Percentiles rank a stretch among this genome's conserved stretches.
These are phyloP conservation scores for Gardenia jasminoides DNA, from an alignment of 257 asterid genomes.

Conservation along the genomic window DNA sequence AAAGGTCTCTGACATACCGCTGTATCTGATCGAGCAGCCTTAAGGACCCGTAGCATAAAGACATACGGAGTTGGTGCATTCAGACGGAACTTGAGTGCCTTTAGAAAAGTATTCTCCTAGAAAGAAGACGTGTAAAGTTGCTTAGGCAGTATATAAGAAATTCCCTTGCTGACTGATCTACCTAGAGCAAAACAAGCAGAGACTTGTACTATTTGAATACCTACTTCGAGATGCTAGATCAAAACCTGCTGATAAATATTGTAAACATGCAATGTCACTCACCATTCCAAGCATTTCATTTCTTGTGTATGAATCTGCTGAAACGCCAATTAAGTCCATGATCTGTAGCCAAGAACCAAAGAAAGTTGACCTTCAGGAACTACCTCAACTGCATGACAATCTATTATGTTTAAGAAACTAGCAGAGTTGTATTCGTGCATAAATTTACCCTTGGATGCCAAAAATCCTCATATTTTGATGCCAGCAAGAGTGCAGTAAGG, in stretches of 20 bases:
- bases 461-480: conserved; percentile 94
- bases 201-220: too few relatives aligned
- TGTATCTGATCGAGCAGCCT: conserved; percentile 74
- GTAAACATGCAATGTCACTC: conserved; percentile 20
- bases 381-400: not conserved
- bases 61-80: conserved; percentile 91
- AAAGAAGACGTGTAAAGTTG: conserved; percentile 23
- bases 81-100: conserved; percentile 78
- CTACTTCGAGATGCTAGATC: not conserved
- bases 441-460: conserved; percentile 91
- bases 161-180: not conserved
- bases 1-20: conserved; percentile 36
- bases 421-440: conserved; percentile 13
- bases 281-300: conserved; percentile 89
- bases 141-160: conserved; percentile 5
- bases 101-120: conserved; percentile 74
- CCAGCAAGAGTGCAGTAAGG: conserved; percentile 87
- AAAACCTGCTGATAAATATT: not conserved
- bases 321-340: conserved; percentile 70
- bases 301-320: conserved; percentile 80
- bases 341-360: conserved; percentile 47
- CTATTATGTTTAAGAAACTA: not conserved
- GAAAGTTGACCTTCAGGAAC: not conserved
- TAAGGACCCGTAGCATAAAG: conserved; percentile 90
- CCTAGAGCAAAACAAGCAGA: not conserved